Evolutionary conservation across 2,329 filamentous ascomycete genomes (phyloP).

Genomic region (Sarocladiaceae sp.): DNA sequence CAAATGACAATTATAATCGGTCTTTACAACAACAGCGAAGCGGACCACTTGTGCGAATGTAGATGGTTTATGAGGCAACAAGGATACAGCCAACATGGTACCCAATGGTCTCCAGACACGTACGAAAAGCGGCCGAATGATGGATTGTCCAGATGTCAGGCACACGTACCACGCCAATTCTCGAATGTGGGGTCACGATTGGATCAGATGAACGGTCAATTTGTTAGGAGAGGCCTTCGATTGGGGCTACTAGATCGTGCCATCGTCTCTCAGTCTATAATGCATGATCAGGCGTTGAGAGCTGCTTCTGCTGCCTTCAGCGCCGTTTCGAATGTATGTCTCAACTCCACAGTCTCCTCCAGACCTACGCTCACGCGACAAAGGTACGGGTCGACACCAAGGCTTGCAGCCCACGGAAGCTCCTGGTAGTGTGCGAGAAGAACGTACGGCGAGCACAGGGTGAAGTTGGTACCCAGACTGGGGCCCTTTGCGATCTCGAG

Average conservation of each 20-base stretch:
- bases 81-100: too few species aligned
- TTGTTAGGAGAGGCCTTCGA: too few species aligned
- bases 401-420: constrained; percentile 80
- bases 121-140: too few species aligned
- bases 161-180: too few species aligned
- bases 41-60: neutral
- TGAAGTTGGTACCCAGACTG: constrained; percentile 95
- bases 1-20: neutral
- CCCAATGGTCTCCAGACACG: too few species aligned
- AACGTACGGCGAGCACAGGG: constrained; percentile 83
- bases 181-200: too few species aligned
- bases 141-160: too few species aligned
- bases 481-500: constrained; percentile 89
- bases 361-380: constrained; percentile 85
- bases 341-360: constrained; percentile 66
- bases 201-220: too few species aligned
- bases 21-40: neutral
- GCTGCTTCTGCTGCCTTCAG: constrained; percentile 47
- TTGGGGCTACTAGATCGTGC: too few species aligned
- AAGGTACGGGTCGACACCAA: constrained; percentile 73
- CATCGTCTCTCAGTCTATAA: neutral
- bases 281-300: neutral
- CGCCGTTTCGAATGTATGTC: constrained; percentile 59
- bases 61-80: too few species aligned
- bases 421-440: constrained; percentile 87